Percentiles rank a stretch among this genome's conserved stretches.
phyloP scores from a whole-genome alignment of 2,329 filamentous ascomycete species.

The Cladobotryum protrusum region DNA sequence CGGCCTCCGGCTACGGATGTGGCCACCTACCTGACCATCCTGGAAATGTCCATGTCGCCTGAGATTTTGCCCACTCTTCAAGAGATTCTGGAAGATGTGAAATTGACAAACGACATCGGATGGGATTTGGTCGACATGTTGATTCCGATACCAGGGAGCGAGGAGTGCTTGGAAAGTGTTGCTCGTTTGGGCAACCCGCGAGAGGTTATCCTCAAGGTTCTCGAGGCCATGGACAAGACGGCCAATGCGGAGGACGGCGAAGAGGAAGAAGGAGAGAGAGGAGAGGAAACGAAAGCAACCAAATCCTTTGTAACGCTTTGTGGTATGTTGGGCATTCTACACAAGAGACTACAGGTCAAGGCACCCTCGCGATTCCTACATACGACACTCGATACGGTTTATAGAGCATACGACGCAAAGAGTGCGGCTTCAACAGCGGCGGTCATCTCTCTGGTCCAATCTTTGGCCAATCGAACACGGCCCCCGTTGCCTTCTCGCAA shows the following conservation, averaged over 20 bases:
- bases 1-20: constrained; percentile 53
- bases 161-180: constrained; percentile 65
- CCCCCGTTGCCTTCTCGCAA: constrained; percentile 55
- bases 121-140: constrained; percentile 79
- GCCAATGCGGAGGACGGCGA: constrained; percentile 20
- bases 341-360: constrained; percentile 69
- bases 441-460: constrained; percentile 64
- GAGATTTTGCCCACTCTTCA: constrained; percentile 63
- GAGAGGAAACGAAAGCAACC: constrained; percentile 10
- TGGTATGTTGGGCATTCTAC: constrained; percentile 65
- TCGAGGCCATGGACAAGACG: constrained; percentile 60
- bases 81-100: constrained; percentile 60
- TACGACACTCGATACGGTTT: constrained; percentile 66
- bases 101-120: constrained; percentile 68
- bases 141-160: constrained; percentile 60
- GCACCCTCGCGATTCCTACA: constrained; percentile 74
- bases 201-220: constrained; percentile 75
- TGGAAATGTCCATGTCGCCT: constrained; percentile 65
- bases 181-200: constrained; percentile 73
- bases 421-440: constrained; percentile 63
- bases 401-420: constrained; percentile 57
- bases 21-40: constrained; percentile 71
- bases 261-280: not conserved
- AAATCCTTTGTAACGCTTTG: constrained; percentile 63
- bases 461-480: constrained; percentile 59